These are phyloP conservation scores for Carallia pectinifolia DNA, from an alignment of 345 rosid species.

Conservation along the genomic window DNA sequence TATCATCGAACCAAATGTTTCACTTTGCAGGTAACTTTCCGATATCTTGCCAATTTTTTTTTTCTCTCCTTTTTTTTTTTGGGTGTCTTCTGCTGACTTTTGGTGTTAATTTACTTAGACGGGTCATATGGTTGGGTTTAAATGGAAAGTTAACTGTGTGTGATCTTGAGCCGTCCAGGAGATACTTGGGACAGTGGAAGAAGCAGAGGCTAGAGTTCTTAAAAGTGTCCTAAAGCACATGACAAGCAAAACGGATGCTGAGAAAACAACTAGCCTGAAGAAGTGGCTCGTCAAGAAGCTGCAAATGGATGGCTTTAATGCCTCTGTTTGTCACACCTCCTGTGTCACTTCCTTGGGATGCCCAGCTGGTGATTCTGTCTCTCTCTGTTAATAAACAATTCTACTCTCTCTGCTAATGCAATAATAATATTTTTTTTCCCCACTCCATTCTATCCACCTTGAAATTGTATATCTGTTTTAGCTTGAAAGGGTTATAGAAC, in stretches of 20 bases:
- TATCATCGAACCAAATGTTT: constrained; percentile 16
- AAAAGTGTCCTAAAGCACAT: constrained; percentile 36
- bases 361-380: constrained; percentile 39
- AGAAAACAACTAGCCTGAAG: constrained; percentile 26
- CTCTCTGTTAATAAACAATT: not conserved
- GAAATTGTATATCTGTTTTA: not conserved
- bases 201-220: constrained; percentile 33
- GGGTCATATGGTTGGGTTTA: not conserved
- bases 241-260: constrained; percentile 28
- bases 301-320: constrained; percentile 43
- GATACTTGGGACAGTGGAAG: constrained; percentile 30
- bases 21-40: constrained; percentile 36
- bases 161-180: constrained; percentile 26
- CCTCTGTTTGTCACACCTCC: constrained; percentile 47
- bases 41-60: not conserved
- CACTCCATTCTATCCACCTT: not conserved
- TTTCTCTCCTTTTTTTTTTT: too few species aligned
- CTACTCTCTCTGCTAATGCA: not conserved
- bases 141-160: not conserved
- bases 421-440: not conserved
- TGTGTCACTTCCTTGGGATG: constrained; percentile 50
- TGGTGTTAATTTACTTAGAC: not conserved
- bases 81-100: not conserved
- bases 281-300: constrained; percentile 43
- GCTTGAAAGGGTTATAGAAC: not conserved